Conservation (phyloP, 2,329 filamentous ascomycete genomes). For the Fusarium sp. region DNA sequence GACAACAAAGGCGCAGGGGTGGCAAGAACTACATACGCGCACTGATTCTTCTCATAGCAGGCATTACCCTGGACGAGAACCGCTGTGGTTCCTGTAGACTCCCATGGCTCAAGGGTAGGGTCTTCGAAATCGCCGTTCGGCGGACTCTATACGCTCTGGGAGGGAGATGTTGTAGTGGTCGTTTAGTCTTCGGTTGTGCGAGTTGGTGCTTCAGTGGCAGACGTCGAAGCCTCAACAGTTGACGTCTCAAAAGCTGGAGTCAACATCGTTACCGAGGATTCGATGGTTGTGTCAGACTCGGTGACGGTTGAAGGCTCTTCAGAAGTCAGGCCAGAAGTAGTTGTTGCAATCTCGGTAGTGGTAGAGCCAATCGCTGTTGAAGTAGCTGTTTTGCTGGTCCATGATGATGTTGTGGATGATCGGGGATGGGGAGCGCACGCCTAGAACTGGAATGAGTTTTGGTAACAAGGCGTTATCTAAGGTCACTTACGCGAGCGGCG, state of each 20-base stretch:
- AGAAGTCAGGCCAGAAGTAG: not conserved
- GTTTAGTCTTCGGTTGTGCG: not conserved
- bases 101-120: not conserved
- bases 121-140: constrained; percentile 1
- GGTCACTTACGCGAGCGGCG: constrained; percentile 8
- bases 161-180: not conserved
- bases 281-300: not conserved
- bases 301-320: not conserved
- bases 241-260: no score
- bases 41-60: not conserved
- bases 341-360: not conserved
- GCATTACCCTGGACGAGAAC: not conserved
- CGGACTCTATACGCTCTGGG: not conserved
- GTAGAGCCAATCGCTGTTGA: not conserved
- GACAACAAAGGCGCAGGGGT: accelerated
- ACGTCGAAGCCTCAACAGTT: not conserved
- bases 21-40: not conserved
- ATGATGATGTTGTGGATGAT: not conserved
- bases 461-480: not conserved
- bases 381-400: not conserved
- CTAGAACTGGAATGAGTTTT: not conserved
- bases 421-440: constrained; percentile 12
- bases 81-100: not conserved
- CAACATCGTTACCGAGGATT: not conserved
- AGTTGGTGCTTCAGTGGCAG: not conserved